Percentiles rank a stretch among this genome's conserved stretches.
phyloP scores from a whole-genome alignment of 352 stramenopile species.

The Phytopythium oedochilum region DNA sequence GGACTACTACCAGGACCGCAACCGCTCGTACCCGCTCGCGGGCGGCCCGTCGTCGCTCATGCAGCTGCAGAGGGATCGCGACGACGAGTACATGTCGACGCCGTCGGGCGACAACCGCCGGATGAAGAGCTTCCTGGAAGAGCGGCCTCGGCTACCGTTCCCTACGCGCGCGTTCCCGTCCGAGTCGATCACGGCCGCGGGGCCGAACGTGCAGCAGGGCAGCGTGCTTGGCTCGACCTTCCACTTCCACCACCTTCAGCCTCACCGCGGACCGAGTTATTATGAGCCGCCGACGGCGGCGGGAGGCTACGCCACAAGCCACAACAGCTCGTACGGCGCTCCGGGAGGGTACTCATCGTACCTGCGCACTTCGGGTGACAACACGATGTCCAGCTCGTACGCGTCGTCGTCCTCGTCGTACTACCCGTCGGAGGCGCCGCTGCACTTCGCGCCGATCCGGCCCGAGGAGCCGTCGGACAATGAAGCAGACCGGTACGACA shows the following conservation, averaged over 20 bases:
- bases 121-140: slow-evolving; percentile 30
- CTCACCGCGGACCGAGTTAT: slow-evolving; percentile 24
- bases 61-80: slow-evolving; percentile 21
- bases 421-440: slow-evolving; percentile 10
- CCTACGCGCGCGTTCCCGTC: slow-evolving; percentile 56
- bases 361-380: slow-evolving; percentile 24
- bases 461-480: slow-evolving; percentile 22
- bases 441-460: slow-evolving; percentile 22
- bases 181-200: slow-evolving; percentile 22
- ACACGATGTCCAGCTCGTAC: slow-evolving; percentile 24
- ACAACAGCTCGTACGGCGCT: slow-evolving; percentile 4
- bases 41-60: slow-evolving; percentile 13
- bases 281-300: slow-evolving; percentile 18
- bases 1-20: slow-evolving; percentile 30
- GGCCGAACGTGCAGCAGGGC: slow-evolving; percentile 15
- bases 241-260: slow-evolving; percentile 17
- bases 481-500: slow-evolving; percentile 21
- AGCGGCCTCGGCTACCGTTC: slow-evolving; percentile 46
- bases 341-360: slow-evolving; percentile 37
- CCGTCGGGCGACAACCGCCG: neutral
- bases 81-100: slow-evolving; percentile 11
- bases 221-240: slow-evolving; percentile 36
- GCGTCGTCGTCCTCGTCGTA: slow-evolving; percentile 17
- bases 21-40: slow-evolving; percentile 15
- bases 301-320: slow-evolving; percentile 1